These are phyloP conservation scores for Priceomyces haplophilus DNA, from an alignment of 805 yeast species.

Conservation along the genomic window DNA sequence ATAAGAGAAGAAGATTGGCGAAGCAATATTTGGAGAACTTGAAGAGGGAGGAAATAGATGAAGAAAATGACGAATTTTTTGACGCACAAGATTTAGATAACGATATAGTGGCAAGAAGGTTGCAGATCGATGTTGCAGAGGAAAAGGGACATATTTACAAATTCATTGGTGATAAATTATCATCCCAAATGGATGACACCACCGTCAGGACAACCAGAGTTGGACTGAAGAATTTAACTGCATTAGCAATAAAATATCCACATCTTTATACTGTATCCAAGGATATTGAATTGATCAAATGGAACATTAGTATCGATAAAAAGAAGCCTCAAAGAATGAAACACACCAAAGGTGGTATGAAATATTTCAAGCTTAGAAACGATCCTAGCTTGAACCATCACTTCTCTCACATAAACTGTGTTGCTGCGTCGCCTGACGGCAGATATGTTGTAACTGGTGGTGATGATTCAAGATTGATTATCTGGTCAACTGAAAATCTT, in stretches of 20 bases:
- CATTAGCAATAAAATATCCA: constrained; percentile 55
- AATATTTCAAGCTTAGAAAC: constrained; percentile 37
- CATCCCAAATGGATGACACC: constrained; percentile 35
- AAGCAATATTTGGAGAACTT: constrained; percentile 85
- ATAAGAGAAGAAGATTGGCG: constrained; percentile 89
- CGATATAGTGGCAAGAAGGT: constrained; percentile 76
- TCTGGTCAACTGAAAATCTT: constrained; percentile 82
- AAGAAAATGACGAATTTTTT: constrained; percentile 47
- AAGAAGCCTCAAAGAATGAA: constrained; percentile 64
- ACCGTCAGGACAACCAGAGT: constrained; percentile 49
- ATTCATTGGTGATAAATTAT: constrained; percentile 52
- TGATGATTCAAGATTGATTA: constrained; percentile 69
- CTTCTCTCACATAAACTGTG: constrained; percentile 67
- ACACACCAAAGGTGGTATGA: constrained; percentile 60
- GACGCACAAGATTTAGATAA: constrained; percentile 91
- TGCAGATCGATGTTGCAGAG: constrained; percentile 87
- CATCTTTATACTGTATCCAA: constrained; percentile 78
- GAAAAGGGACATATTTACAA: constrained; percentile 80
- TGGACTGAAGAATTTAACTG: constrained; percentile 58
- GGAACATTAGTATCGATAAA: constrained; percentile 53
- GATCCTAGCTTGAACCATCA: constrained; percentile 69
- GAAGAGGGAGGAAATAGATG: constrained; percentile 50
- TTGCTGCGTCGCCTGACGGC: constrained; percentile 86
- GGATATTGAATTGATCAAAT: constrained; percentile 75
- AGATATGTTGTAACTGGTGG: constrained; percentile 90